phyloP scores from a whole-genome alignment of 495 filamentous ascomycete species.

The Penicillium tannophilum region DNA sequence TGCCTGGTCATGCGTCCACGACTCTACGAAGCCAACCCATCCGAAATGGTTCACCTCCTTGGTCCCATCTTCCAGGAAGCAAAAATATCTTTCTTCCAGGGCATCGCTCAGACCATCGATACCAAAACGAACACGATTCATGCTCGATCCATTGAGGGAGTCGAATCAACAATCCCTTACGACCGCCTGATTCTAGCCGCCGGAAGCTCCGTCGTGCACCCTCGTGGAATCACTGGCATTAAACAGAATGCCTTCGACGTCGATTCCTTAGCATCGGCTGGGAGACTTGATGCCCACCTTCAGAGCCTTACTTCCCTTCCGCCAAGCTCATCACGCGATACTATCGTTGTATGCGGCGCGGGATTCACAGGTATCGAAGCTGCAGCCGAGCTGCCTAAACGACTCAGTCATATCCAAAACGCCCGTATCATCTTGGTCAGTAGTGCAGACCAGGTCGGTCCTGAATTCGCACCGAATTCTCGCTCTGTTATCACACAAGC shows the following conservation, averaged over 20 bases:
- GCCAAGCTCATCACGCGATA: conserved; percentile 15
- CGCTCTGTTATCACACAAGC: conserved; percentile 23
- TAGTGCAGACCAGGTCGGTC: conserved; percentile 16
- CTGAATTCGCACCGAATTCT: conserved; percentile 20
- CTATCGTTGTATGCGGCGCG: conserved; percentile 24
- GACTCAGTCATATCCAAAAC: conserved; percentile 14
- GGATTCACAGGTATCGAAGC: conserved; percentile 32
- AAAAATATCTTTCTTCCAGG: conserved; percentile 26
- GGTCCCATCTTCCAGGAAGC: conserved; percentile 26
- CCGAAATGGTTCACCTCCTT: conserved; percentile 23
- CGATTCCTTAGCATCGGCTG: conserved; percentile 23
- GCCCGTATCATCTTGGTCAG: conserved; percentile 22
- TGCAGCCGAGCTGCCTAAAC: conserved; percentile 22
- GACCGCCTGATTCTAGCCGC: conserved; percentile 38
- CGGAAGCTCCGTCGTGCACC: conserved; percentile 34
- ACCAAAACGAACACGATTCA: conserved; percentile 21
- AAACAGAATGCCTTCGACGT: conserved; percentile 33
- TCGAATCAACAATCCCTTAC: conserved; percentile 21
- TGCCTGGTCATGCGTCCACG: conserved; percentile 33
- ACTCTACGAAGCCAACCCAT: conserved; percentile 36
- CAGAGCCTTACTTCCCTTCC: conserved; percentile 16
- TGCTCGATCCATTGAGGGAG: conserved; percentile 14
- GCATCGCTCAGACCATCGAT: conserved; percentile 27
- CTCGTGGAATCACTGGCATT: conserved; percentile 26
- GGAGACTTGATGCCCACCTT: conserved; percentile 23